These are phyloP conservation scores for Neurospora sp. DNA, from an alignment of 2,329 filamentous ascomycete genomes.

Conservation along the genomic window DNA sequence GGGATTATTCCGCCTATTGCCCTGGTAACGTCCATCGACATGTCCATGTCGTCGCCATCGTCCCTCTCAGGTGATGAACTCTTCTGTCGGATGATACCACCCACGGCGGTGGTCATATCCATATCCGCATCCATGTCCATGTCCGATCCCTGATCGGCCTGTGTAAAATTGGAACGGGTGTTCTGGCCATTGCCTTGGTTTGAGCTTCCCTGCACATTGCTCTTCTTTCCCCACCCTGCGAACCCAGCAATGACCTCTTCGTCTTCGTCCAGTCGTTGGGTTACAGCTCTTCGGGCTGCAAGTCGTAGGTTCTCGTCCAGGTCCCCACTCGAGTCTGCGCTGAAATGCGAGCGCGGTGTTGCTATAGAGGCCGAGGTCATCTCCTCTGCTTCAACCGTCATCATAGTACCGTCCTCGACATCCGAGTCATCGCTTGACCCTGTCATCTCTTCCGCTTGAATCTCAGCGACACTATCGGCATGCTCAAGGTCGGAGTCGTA, in stretches of 20 bases:
- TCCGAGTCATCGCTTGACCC: slow-evolving; percentile 43
- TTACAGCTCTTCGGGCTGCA: slow-evolving; percentile 66
- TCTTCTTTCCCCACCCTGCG: slow-evolving; percentile 58
- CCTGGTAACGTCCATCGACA: slow-evolving; percentile 91
- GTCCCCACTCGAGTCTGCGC: slow-evolving; percentile 58
- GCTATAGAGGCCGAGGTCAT: slow-evolving; percentile 58
- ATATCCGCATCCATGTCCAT: slow-evolving; percentile 50
- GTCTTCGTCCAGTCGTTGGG: slow-evolving; percentile 53
- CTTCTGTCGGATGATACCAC: slow-evolving; percentile 27
- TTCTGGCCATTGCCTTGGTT: slow-evolving; percentile 6
- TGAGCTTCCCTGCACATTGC: not conserved
- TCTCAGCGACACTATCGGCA: slow-evolving; percentile 44
- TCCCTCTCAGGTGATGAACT: slow-evolving; percentile 13
- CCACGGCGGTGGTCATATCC: slow-evolving; percentile 45
- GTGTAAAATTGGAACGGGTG: not conserved
- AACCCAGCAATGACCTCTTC: slow-evolving; percentile 69
- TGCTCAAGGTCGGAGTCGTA: slow-evolving; percentile 59
- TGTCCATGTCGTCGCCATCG: slow-evolving; percentile 62
- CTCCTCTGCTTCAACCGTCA: slow-evolving; percentile 74
- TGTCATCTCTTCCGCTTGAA: slow-evolving; percentile 41
- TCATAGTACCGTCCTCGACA: slow-evolving; percentile 67
- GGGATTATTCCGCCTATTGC: slow-evolving; percentile 70
- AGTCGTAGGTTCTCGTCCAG: slow-evolving; percentile 69
- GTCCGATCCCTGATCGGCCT: slow-evolving; percentile 26
- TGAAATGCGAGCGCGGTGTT: slow-evolving; percentile 46